phyloP scores from a whole-genome alignment of 2,329 filamentous ascomycete genomes.

The Fusarium keratoplasticum region DNA sequence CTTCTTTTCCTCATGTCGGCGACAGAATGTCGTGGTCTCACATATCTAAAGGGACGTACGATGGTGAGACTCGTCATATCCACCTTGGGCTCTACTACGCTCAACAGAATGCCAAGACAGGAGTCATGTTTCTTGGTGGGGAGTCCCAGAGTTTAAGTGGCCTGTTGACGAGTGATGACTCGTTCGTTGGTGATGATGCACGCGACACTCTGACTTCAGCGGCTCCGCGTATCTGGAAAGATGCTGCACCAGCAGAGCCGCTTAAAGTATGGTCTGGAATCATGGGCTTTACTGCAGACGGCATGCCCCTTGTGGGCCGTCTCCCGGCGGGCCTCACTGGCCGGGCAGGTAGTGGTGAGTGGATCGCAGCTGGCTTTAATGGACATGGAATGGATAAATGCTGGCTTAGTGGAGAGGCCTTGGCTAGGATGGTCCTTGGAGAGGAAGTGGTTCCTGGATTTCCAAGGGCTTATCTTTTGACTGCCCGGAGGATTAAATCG shows the following conservation, averaged over 20 bases:
- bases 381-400: conserved; percentile 64
- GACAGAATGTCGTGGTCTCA: conserved; percentile 60
- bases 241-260: conserved; percentile 33
- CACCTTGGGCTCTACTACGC: conserved; percentile 40
- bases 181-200: conserved; percentile 49
- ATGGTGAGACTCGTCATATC: conserved; percentile 60
- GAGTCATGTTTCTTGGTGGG: conserved; percentile 64
- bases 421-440: conserved; percentile 43
- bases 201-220: conserved; percentile 50
- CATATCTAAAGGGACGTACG: conserved; percentile 55
- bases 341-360: conserved; percentile 49
- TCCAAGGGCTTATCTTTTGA: conserved; percentile 27
- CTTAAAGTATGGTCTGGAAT: conserved; percentile 59
- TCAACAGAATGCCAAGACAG: conserved; percentile 44
- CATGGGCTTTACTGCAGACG: conserved; percentile 59
- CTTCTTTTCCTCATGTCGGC: conserved; percentile 40
- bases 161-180: conserved; percentile 59
- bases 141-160: conserved; percentile 55
- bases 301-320: conserved; percentile 60
- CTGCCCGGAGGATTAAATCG: conserved; percentile 1
- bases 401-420: conserved; percentile 60
- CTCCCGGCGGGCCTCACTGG: conserved; percentile 47
- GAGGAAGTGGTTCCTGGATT: conserved; percentile 29
- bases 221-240: conserved; percentile 50
- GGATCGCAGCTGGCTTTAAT: conserved; percentile 61